Conservation (phyloP, 768 basidiomycete genomes). For the Mycena latifolia region DNA sequence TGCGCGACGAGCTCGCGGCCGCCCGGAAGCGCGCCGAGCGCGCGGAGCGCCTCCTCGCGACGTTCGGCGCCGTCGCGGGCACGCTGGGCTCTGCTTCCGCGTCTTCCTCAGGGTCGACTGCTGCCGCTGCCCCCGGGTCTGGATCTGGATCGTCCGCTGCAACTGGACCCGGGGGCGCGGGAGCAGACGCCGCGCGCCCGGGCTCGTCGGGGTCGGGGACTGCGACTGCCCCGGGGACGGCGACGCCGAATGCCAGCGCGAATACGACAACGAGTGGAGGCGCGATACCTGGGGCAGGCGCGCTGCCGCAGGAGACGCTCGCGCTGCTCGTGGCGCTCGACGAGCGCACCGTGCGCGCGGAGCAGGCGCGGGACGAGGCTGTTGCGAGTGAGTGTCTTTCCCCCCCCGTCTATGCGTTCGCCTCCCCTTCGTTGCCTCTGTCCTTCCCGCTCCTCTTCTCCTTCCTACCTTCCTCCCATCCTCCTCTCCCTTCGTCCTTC, state of each 20-base stretch:
- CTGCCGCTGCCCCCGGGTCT: neutral
- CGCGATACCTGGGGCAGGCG: too few relatives aligned
- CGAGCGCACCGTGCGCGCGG: constrained; percentile 61
- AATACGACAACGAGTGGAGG: too few relatives aligned
- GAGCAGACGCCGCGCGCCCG: too few relatives aligned
- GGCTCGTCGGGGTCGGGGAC: too few relatives aligned
- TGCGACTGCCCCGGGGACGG: neutral
- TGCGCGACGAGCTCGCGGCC: constrained; percentile 61
- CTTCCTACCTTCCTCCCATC: too few relatives aligned
- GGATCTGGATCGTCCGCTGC: too few relatives aligned
- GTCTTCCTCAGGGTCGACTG: neutral
- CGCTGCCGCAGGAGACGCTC: constrained; percentile 10
- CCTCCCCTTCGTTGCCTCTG: too few relatives aligned
- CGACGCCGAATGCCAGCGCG: too few relatives aligned
- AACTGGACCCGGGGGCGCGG: too few relatives aligned
- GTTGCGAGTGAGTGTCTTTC: neutral
- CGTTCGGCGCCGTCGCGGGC: constrained; percentile 35
- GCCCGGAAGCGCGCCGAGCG: constrained; percentile 63
- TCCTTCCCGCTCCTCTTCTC: too few relatives aligned
- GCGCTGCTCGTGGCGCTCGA: constrained; percentile 56
- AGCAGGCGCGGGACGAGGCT: constrained; percentile 67
- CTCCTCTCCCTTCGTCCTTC: too few relatives aligned
- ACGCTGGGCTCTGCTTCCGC: neutral
- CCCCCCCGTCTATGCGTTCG: too few relatives aligned
- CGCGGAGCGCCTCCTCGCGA: constrained; percentile 59